These are phyloP conservation scores for Trichosporon sp. DNA, from an alignment of 1,284 basidiomycete species.

Conservation along the genomic window DNA sequence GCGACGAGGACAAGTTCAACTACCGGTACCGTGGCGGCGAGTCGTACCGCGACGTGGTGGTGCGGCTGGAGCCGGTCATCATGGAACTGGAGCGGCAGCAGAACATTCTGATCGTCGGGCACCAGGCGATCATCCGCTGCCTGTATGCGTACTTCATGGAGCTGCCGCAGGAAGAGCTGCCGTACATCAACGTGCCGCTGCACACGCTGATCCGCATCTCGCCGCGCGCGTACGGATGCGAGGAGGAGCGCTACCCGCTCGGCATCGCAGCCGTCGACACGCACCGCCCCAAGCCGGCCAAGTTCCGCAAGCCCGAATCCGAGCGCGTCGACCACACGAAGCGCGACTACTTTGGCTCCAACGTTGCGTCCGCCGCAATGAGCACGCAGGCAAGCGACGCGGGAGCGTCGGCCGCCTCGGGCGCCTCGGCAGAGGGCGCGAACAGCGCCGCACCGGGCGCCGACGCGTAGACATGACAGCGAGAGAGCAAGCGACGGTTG, in stretches of 20 bases:
- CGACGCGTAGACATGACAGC: not conserved
- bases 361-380: not conserved
- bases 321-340: constrained; percentile 10
- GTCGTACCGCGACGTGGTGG: constrained; percentile 93
- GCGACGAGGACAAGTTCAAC: constrained; percentile 99
- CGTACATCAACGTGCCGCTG: constrained; percentile 93
- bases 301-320: constrained; percentile 18
- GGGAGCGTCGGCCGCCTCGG: not conserved
- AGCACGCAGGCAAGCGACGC: not conserved
- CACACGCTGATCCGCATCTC: constrained; percentile 98
- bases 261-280: constrained; percentile 91
- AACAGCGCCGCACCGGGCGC: too few relatives aligned
- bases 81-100: constrained; percentile 98
- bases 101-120: constrained; percentile 94
- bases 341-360: constrained; percentile 19
- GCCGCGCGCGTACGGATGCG: constrained; percentile 96
- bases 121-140: constrained; percentile 86
- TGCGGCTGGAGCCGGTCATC: constrained; percentile 93
- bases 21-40: constrained; percentile 94
- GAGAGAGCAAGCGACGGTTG: not conserved
- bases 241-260: constrained; percentile 84
- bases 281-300: constrained; percentile 75
- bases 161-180: constrained; percentile 84
- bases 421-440: too few relatives aligned
- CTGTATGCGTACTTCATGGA: constrained; percentile 95